phyloP scores from a whole-genome alignment of 768 basidiomycete species.

The Rubroboletus satanas region DNA sequence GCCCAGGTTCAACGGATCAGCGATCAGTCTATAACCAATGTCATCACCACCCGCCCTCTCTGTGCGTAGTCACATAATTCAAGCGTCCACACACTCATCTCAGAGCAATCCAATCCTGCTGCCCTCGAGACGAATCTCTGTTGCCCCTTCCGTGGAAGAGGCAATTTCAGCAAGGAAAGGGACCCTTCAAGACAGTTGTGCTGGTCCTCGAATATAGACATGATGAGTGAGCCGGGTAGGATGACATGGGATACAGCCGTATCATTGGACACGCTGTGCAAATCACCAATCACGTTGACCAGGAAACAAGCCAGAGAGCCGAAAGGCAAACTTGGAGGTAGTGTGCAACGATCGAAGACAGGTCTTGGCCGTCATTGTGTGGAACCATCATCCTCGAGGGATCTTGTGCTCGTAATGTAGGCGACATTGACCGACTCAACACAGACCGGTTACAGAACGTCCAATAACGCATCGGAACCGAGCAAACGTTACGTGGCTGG shows the following conservation, averaged over 20 bases:
- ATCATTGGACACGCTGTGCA: slow-evolving; percentile 10
- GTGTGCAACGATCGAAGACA: slow-evolving; percentile 15
- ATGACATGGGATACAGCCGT: slow-evolving; percentile 4
- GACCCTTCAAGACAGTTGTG: slow-evolving; percentile 10
- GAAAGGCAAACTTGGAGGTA: slow-evolving; percentile 23
- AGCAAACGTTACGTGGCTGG: slow-evolving; percentile 37
- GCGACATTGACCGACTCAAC: slow-evolving; percentile 6
- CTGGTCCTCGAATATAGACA: slow-evolving; percentile 12
- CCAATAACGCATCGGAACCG: slow-evolving; percentile 27
- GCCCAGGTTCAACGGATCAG: slow-evolving; percentile 25
- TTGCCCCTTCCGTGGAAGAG: slow-evolving; percentile 43
- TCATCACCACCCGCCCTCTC: slow-evolving; percentile 17
- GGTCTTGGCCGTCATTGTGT: slow-evolving; percentile 32
- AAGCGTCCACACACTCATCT: slow-evolving; percentile 10
- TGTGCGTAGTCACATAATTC: slow-evolving; percentile 20
- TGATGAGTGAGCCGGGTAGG: slow-evolving; percentile 10
- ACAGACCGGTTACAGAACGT: slow-evolving; percentile 18
- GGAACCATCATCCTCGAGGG: not conserved
- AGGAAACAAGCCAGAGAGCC: slow-evolving; percentile 17
- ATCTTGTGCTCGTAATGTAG: not conserved
- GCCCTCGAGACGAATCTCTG: slow-evolving; percentile 58
- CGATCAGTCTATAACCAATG: not conserved
- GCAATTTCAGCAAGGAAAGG: slow-evolving; percentile 36
- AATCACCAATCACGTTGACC: slow-evolving; percentile 10
- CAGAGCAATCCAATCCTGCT: slow-evolving; percentile 28